Evolutionary conservation across 345 rosid genomes (phyloP), one percentile per base, ranked within the genome.

Genomic region (Psidium guajava): DNA sequence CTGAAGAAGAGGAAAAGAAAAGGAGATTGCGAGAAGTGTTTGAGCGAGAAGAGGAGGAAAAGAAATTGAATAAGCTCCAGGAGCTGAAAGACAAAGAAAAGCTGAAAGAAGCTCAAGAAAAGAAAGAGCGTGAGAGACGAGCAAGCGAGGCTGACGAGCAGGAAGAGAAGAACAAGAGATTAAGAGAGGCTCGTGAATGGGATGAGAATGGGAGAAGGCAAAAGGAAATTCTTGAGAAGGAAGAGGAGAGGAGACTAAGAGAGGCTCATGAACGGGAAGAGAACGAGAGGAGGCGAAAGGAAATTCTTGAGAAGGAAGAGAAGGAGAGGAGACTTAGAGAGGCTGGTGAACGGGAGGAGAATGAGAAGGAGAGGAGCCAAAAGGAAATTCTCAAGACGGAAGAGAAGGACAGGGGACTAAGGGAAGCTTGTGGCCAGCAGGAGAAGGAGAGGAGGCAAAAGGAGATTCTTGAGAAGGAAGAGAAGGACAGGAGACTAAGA

Each of bases 61-160:
- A 84, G 85, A 89, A 86, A 84, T 64, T 52, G 40, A 89, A 85
- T 54, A 91, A 91, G 89, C 89, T 89, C 74, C 54, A 52, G 83
- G 87, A 89, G 73, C 88, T 28, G 82, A 91, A 89, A 85, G 92
- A 90, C 83, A 85, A 85, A 7, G 92, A 91, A 88, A 90, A 87
- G 83, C 55, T 89, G 54, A 91, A 84, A 86, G 93, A 90, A 86
- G 91, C 84, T 32, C 82, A 32, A 74, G 92, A 89, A 54, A 83
- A 81, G 82, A 89, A 83, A 85, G 93, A 89, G 69, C 87, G 86
- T 81, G 90, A 90, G 86, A 89, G 82, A 88, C 93, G 87, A 86
- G 58, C 73, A 27, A 87, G 82, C 36, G 89, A 85, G 83, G 88
- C 75, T 81, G 83, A 42, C 53, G 89, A 90, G 73, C 83, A 83